Evolutionary conservation across 306 rosid species (phyloP), one percentile per base, ranked within the genome.

Genomic region (Glycine soja): DNA sequence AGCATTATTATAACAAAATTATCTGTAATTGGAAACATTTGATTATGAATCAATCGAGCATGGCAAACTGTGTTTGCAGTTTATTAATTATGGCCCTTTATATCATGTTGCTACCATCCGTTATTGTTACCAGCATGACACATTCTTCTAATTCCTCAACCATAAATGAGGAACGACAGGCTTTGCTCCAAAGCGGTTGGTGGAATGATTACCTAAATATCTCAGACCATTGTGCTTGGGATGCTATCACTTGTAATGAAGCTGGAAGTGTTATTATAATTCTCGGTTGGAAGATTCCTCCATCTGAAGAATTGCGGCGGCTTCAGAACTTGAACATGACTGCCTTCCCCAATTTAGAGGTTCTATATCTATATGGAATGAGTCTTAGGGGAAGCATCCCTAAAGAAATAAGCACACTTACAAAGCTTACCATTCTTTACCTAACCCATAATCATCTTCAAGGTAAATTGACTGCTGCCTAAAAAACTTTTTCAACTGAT

Each of bases 261-360:
- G 72, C 24, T 19, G 77, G 72, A 80, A 80, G 72, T 43, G 56
- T 80, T n/a, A n/a, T n/a, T n/a, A n/a, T n/a, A n/a, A n/a, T n/a
- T n/a, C n/a, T n/a, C n/a, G n/a, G n/a, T 56, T 6, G 16, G 32
- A 8, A 56, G 0, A 18, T 58, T 59, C 38, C 66, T 8, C n/a
- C 7, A 24, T 24, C 66, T 0, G 1, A 59, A 24, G 66, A 59
- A 4, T 9, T 59, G 66, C 66, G n/a, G 40, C 64, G 0, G 14
- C 19, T 58, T 58, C 34, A 19, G 36, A 18, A 58, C 13, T 10
- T 58, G 64, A 58, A 59, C 7, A 0, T 59, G 7, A 59, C 40
- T 24, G 66, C 66, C n/a, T 59, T 59, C 1, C 70, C 58, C 2
- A 43, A 40, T 47, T 75, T 75, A 45, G 0, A 0, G 6, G 2